Evolutionary conservation across 371 early-diverging fungal genomes (phyloP).

Genomic region (Lichtheimia ornata): DNA sequence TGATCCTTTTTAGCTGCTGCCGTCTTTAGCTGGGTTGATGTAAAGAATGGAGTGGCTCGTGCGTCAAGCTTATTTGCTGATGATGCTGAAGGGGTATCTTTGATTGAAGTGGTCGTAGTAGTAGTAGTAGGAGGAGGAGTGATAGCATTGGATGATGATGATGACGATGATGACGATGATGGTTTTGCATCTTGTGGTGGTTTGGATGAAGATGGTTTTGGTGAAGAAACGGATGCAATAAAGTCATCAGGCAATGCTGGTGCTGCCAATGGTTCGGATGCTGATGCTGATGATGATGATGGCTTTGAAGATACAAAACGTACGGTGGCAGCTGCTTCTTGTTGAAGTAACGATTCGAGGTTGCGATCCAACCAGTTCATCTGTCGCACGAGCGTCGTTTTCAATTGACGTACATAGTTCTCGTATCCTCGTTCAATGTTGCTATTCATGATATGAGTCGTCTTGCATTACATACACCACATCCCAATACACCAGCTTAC

Average conservation of each 20-base stretch:
- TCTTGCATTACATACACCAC: conserved; percentile 2
- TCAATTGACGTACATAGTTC: conserved; percentile 17
- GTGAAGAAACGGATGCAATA: conserved; percentile 5
- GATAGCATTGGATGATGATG: neutral
- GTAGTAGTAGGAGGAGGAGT: too few species aligned
- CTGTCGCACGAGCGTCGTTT: conserved; percentile 50
- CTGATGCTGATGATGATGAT: neutral
- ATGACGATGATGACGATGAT: neutral
- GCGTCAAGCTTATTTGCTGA: conserved; percentile 11
- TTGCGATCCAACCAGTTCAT: conserved; percentile 63
- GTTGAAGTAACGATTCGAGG: conserved; percentile 55
- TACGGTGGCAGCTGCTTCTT: conserved; percentile 57
- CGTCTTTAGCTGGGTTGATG: conserved; percentile 5
- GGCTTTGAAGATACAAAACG: conserved; percentile 43
- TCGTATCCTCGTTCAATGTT: conserved; percentile 54
- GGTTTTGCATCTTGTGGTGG: neutral
- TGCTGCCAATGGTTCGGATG: conserved; percentile 9
- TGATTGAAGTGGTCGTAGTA: neutral
- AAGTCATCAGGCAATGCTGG: conserved; percentile 20
- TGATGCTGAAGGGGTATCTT: neutral
- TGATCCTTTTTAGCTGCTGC: conserved; percentile 9
- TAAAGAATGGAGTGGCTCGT: conserved; percentile 10
- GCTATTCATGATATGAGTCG: conserved; percentile 14
- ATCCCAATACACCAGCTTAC: conserved; percentile 29
- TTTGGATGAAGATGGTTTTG: neutral